phyloP scores from a whole-genome alignment of 2,329 filamentous ascomycete species.

The Clonostachys byssicola region DNA sequence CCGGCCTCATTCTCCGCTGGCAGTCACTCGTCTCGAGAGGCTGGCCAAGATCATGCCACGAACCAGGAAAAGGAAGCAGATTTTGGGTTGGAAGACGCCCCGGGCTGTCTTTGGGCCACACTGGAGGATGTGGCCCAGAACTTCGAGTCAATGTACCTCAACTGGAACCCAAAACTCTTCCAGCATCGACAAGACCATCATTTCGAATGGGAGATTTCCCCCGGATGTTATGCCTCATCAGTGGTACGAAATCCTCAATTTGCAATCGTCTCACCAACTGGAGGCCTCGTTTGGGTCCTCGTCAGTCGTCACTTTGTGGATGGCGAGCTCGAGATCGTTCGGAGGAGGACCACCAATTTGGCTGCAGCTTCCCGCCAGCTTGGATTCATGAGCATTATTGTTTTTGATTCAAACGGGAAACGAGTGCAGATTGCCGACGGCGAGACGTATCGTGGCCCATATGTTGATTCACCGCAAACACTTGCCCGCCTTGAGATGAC shows the following conservation, averaged over 20 bases:
- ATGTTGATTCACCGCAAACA: slow-evolving; percentile 90
- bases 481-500: slow-evolving; percentile 61
- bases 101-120: slow-evolving; percentile 92
- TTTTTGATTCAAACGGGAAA: slow-evolving; percentile 69
- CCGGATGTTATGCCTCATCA: slow-evolving; percentile 44
- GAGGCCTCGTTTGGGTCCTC: slow-evolving; percentile 75
- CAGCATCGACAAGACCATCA: slow-evolving; percentile 80
- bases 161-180: slow-evolving; percentile 92
- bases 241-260: slow-evolving; percentile 69
- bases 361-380: slow-evolving; percentile 47
- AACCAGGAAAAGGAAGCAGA: not conserved
- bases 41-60: not conserved
- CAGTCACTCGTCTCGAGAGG: slow-evolving; percentile 1
- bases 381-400: slow-evolving; percentile 84
- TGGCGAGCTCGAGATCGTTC: slow-evolving; percentile 52
- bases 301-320: slow-evolving; percentile 83
- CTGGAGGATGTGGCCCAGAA: slow-evolving; percentile 84
- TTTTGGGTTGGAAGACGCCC: slow-evolving; percentile 5
- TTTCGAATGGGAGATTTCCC: slow-evolving; percentile 72
- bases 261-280: slow-evolving; percentile 53
- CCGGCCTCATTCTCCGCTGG: slow-evolving; percentile 24
- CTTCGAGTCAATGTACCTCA: slow-evolving; percentile 94
- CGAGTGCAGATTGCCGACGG: slow-evolving; percentile 72
- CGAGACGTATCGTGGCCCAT: slow-evolving; percentile 71
- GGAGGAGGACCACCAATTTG: slow-evolving; percentile 27